phyloP scores from a whole-genome alignment of 2,329 filamentous ascomycete genomes.

The Ceratocystis ficicola region DNA sequence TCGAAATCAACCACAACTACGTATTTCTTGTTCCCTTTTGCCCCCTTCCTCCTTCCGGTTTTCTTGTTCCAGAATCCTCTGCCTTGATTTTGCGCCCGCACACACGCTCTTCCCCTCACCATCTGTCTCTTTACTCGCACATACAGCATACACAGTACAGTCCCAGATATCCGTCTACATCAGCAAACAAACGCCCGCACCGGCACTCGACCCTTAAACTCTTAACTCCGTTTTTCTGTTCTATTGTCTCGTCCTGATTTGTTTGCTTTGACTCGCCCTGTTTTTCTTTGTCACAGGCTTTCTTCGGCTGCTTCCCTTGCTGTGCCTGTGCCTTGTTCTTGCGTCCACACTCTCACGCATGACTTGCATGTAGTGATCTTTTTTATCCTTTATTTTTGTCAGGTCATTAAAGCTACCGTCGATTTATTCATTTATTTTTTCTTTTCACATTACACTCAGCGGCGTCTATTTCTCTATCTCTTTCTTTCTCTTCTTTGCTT shows the following conservation, averaged over 20 bases:
- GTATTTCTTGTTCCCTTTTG: conserved; percentile 4
- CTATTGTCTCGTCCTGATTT: too few species aligned
- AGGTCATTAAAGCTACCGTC: background rate
- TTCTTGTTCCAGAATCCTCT: conserved; percentile 25
- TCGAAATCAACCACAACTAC: conserved; percentile 18
- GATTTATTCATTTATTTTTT: background rate
- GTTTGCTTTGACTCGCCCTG: too few species aligned
- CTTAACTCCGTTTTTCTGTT: too few species aligned
- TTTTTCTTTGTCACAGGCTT: too few species aligned
- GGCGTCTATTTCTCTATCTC: background rate
- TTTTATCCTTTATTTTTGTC: background rate
- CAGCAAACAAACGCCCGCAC: background rate
- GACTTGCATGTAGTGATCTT: background rate
- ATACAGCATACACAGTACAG: background rate
- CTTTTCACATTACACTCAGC: background rate
- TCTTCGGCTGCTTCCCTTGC: background rate
- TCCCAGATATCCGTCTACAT: background rate
- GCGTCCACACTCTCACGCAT: conserved; percentile 10
- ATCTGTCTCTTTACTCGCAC: background rate
- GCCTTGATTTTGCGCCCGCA: conserved; percentile 29
- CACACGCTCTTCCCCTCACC: conserved; percentile 27
- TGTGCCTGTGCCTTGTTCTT: conserved; percentile 12
- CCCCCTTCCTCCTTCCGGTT: background rate
- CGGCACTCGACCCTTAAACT: background rate
- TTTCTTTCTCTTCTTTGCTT: background rate